Base-by-base conservation (phyloP, 2,329 filamentous ascomycete genomes). In the Leptographium wingfieldii region DNA sequence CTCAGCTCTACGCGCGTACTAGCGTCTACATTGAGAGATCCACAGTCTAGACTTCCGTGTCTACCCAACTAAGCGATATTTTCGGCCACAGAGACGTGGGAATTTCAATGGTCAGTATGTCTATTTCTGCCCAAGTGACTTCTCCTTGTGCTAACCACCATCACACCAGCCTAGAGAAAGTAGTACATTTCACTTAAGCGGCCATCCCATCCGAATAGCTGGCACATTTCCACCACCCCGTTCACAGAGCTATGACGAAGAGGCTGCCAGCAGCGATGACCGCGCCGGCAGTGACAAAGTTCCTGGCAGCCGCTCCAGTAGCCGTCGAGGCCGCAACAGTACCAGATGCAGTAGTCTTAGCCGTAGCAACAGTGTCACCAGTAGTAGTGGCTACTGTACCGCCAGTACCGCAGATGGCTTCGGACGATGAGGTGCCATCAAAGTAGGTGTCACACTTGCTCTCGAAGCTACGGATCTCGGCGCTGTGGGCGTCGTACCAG, bases 401-500 rank as follows among this genome's bases (percentile, higher is more conserved):
- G 51, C 27, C 19, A 27, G 14, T 5, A 11, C 1, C 60, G 60
- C 64, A 62, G 14, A 63, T 43, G 25, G 68, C 66, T 64, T 25
- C 11, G 46, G 14, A 27, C 6, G 22, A 5, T 22, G 27, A 11
- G 27, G 10, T n/a, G 51, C 5, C 31, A 5, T 33, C 14, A 12
- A 33, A 10, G 27, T 53, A 53, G 31, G 31, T 5, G 51, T 22
- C 48, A 25, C 70, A 72, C 57, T 65, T 9, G 40, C 62, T 63
- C 10, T 70, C 35, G 12, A 65, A 66, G 38, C 63, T 65, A 49
- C 16, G 12, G 27, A 68, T 59, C 25, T 61, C 64, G 58, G 54
- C 63, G 59, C 63, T 64, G 65, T 68, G 55, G 55, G 55, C 62
- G 10, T 49, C 12, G 62, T 61, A 65, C 69, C 68, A 72, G 51